Evolutionary conservation across 371 early-diverging fungal species (phyloP), one percentile per base, ranked within the genome.

Genomic region (Homolaphlyctis polyrhiza): DNA sequence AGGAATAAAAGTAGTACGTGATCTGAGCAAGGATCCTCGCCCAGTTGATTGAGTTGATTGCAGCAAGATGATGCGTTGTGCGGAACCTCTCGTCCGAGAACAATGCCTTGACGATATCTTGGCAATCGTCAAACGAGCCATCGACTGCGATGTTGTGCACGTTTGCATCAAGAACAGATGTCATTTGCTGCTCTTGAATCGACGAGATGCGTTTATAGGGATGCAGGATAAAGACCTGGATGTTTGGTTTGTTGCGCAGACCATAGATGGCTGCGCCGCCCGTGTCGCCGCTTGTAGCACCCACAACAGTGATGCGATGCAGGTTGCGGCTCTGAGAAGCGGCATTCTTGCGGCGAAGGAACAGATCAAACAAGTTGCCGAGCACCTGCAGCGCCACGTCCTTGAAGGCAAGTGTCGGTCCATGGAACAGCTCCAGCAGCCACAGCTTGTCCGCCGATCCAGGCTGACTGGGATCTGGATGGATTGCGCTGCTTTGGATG

Each of bases 41-140:
- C 95, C 95, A 95, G 83, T 97, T 97, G 83, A 97, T 97, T n/a
- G 96, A 95, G 79, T 97, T 97, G 75, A 97, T 87, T 33, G 97
- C 98, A 58, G 92, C 96, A 49, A 97, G 84, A 57, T 89, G 83
- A 72, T 92, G 86, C 55, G 85, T 77, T 51, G 70, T 66, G 58
- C 87, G 87, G 78, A 96, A 95, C 21, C 78, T 84, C 32, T 74
- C 73, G 70, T 94, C 89, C 35, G 84, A 84, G 72, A 97, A 97
- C 67, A 93, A 75, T 36, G 78, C 84, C 83, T 97, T 97, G 69
- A 97, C 92, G 50, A 92, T 89, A 62, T 92, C 91, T 78, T 97
- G 97, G 80, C 98, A 97, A 73, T 96, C 95, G 75, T 97, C 98
- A 80, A 97, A 97, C 1, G 95, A 93, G 54, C 96, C 96, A 58